These are phyloP conservation scores for Kregervanrija delftensis DNA, from an alignment of 805 yeast genomes.

Conservation along the genomic window DNA sequence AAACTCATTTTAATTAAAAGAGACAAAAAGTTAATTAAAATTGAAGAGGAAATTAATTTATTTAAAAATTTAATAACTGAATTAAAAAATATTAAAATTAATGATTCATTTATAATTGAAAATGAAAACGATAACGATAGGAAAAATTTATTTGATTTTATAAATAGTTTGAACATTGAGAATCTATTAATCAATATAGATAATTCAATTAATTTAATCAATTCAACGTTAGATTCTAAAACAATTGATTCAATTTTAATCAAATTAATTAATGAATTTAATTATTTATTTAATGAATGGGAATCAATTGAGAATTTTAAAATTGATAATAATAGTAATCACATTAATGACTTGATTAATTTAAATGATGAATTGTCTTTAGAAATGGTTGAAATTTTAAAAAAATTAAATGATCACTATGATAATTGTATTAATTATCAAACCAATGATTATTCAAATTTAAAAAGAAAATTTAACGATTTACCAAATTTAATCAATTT, in stretches of 20 bases:
- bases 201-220: conserved; percentile 23
- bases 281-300: conserved; percentile 13
- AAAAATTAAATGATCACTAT: conserved; percentile 71
- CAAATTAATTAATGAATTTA: conserved; percentile 21
- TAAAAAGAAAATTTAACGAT: conserved; percentile 48
- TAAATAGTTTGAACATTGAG: conserved; percentile 35
- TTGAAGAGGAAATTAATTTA: conserved; percentile 25
- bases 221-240: conserved; percentile 21
- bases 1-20: conserved; percentile 18
- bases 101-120: conserved; percentile 22
- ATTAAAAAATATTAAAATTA: conserved; percentile 32
- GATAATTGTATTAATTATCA: conserved; percentile 60
- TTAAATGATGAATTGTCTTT: conserved; percentile 49
- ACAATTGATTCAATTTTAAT: conserved; percentile 22
- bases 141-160: conserved; percentile 36
- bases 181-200: conserved; percentile 27
- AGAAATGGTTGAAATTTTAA: conserved; percentile 63
- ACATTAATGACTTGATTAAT: conserved; percentile 20
- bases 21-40: conserved; percentile 15
- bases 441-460: conserved; percentile 29
- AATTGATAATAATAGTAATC: conserved; percentile 11
- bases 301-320: conserved; percentile 19
- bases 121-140: conserved; percentile 1
- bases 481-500: conserved; percentile 48
- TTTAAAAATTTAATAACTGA: conserved; percentile 27